These are phyloP conservation scores for Striga hermonthica DNA, from an alignment of 305 asterid species.

Conservation along the genomic window DNA sequence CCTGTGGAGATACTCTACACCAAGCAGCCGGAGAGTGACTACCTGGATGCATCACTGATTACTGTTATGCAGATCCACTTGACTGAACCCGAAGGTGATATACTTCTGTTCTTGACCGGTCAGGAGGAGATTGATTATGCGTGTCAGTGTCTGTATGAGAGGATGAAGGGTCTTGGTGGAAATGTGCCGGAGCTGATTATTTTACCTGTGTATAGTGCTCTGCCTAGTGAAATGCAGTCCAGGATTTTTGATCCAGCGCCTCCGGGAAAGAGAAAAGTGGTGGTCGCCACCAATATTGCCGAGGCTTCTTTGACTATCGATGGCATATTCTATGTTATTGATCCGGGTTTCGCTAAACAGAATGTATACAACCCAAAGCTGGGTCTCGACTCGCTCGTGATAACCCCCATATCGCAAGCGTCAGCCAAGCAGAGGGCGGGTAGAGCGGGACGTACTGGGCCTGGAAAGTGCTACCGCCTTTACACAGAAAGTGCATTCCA, in stretches of 20 bases:
- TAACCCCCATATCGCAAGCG: constrained; percentile 92
- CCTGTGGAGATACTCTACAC: constrained; percentile 80
- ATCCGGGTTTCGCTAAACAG: constrained; percentile 91
- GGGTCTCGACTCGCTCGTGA: constrained; percentile 79
- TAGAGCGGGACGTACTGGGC: constrained; percentile 84
- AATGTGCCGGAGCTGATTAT: constrained; percentile 86
- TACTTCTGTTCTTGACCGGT: constrained; percentile 81
- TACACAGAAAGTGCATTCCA: constrained; percentile 88
- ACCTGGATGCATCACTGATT: constrained; percentile 73
- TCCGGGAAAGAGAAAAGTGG: constrained; percentile 80
- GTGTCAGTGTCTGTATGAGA: constrained; percentile 71
- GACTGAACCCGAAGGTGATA: constrained; percentile 86
- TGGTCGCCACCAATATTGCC: constrained; percentile 84
- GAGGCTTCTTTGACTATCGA: constrained; percentile 85
- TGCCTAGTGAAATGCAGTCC: constrained; percentile 90
- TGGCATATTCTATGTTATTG: constrained; percentile 77
- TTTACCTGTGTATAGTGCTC: constrained; percentile 80
- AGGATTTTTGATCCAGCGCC: constrained; percentile 89
- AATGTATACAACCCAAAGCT: constrained; percentile 85
- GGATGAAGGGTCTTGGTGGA: constrained; percentile 74
- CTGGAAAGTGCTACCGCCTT: constrained; percentile 92
- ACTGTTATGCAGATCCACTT: constrained; percentile 88
- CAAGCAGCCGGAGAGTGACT: constrained; percentile 85
- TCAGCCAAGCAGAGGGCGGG: constrained; percentile 92
- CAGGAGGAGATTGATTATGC: constrained; percentile 94